Conservation (phyloP, 257 asterid species). For the Solanum tacnaense region DNA sequence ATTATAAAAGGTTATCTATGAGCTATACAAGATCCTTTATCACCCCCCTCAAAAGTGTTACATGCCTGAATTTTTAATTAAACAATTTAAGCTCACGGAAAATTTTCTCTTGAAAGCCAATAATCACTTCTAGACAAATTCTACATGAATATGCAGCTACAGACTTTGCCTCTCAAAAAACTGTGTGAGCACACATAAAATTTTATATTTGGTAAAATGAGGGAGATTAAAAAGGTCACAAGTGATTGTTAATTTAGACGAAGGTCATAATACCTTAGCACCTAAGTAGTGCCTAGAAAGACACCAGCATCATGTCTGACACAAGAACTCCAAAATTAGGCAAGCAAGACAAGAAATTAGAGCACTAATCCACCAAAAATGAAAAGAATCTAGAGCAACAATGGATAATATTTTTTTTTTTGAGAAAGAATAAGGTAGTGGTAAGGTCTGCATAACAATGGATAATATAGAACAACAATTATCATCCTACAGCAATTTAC, state of each 20-base stretch:
- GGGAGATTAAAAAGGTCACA: not conserved
- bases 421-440: no score
- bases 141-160: not conserved
- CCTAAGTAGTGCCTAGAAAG: not conserved
- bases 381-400: not conserved
- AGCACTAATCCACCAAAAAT: not conserved
- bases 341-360: not conserved
- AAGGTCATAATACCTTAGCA: not conserved
- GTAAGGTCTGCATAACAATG: no score
- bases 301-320: not conserved
- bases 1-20: not conserved
- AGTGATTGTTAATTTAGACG: not conserved
- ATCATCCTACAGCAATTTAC: not conserved
- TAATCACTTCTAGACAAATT: not conserved
- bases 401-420: not conserved
- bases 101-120: not conserved
- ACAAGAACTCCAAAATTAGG: not conserved
- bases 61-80: not conserved
- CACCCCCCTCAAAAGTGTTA: not conserved
- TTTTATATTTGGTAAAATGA: not conserved
- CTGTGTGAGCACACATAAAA: not conserved
- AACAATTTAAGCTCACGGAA: not conserved
- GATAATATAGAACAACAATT: not conserved
- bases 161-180: not conserved
- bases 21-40: not conserved